These are phyloP conservation scores for Trebouxia sp. DNA, from an alignment of 139 green algal species.

Conservation along the genomic window DNA sequence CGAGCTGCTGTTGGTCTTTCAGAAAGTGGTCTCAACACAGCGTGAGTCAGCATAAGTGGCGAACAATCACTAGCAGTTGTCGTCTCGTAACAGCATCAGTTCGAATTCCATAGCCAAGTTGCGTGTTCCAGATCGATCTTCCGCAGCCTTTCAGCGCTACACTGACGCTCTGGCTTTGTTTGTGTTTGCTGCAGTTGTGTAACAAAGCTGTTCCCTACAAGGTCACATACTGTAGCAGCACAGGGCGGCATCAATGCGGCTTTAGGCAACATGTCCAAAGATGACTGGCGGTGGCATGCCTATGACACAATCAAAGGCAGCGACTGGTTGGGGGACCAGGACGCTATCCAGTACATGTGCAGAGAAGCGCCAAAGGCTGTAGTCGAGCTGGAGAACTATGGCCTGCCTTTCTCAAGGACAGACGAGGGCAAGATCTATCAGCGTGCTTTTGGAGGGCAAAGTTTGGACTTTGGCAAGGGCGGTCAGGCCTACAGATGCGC, in stretches of 20 bases:
- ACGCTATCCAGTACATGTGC: slow-evolving; percentile 89
- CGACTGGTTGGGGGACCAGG: slow-evolving; percentile 98
- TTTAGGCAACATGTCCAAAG: slow-evolving; percentile 97
- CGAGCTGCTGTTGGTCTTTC: slow-evolving; percentile 92
- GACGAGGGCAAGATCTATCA: slow-evolving; percentile 99
- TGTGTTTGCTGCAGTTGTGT: slow-evolving; percentile 80
- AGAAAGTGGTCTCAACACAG: slow-evolving; percentile 96
- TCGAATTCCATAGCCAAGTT: too few relatives aligned
- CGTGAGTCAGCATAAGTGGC: slow-evolving; percentile 64
- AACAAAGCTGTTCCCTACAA: slow-evolving; percentile 99
- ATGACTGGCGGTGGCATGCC: slow-evolving; percentile 99
- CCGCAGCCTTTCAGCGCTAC: background rate
- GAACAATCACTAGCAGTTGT: background rate
- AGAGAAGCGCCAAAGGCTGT: slow-evolving; percentile 94
- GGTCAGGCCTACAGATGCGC: slow-evolving; percentile 90
- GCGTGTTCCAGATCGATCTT: background rate
- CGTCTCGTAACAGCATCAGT: too few relatives aligned
- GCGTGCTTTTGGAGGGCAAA: slow-evolving; percentile 95
- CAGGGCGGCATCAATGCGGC: slow-evolving; percentile 99
- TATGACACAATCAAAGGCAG: slow-evolving; percentile 99
- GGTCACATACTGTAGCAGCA: slow-evolving; percentile 97
- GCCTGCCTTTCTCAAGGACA: slow-evolving; percentile 96
- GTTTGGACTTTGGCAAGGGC: slow-evolving; percentile 92
- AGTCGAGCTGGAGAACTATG: slow-evolving; percentile 98
- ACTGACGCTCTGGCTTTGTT: background rate